Base-by-base conservation (phyloP, 306 rosid species). In the Trifolium pratense region DNA sequence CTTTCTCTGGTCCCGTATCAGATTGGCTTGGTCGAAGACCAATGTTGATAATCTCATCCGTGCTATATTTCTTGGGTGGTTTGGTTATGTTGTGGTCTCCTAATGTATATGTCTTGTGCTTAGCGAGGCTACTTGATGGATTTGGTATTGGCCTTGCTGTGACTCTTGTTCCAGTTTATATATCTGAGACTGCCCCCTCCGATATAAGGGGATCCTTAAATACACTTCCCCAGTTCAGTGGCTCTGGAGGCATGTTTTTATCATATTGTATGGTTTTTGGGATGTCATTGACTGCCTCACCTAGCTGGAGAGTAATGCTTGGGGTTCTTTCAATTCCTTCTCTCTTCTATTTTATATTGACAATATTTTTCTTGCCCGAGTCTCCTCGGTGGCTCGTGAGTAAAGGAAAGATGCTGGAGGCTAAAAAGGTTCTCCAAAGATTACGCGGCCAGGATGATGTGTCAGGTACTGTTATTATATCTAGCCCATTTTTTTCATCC, bases 301-400 rank as follows among this genome's bases (percentile, higher is more conserved):
- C 97, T 26, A 89, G 83, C 85, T 91, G 97, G 97, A 86, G 80
- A 70, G 0, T 87, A 46, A 89, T 91, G 97, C 97, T 91, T 36
- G 97, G 90, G 32, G 60, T 91, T 79, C 94, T 91, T 6, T 87
- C 94, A 13, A 70, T 91, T 78, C 94, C 89, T 11, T 89, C 97
- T 17, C 48, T 89, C 15, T 12, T 91, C 45, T 91, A 82, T 79
- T 82, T 91, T 81, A 20, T 32, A 49, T 61, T 91, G n/a, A 62
- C 92, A 0, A 55, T 91, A 7, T 87, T 91, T 82, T 89, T 74
- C 94, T 89, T 91, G 89, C 94, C 97, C 0, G 94, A 89, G 81
- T 91, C 97, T 84, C 97, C 97, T 58, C 85, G 94, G 48, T 91
- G 97, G 97, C 84, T 91, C 25, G 97, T 89, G 60, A 91, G 97